phyloP scores from a whole-genome alignment of 2,329 filamentous ascomycete genomes.

The Scedosporium minutisporum region DNA sequence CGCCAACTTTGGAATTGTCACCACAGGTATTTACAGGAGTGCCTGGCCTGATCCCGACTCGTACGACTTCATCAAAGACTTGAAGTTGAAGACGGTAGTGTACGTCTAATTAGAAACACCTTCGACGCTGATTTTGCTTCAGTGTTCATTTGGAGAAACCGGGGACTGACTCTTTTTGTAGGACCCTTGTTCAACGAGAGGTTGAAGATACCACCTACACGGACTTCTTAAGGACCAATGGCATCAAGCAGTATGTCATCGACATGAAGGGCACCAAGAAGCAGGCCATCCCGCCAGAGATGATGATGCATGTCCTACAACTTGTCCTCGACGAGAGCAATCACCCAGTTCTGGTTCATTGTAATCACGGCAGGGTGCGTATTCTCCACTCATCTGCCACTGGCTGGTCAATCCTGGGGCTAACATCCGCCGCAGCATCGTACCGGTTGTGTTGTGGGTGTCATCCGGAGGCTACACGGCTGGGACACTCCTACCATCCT shows the following conservation, averaged over 20 bases:
- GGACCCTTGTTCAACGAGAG: slow-evolving; percentile 56
- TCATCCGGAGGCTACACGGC: slow-evolving; percentile 63
- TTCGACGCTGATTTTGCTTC: not conserved
- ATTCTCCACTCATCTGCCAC: not conserved
- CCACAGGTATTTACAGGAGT: slow-evolving; percentile 69
- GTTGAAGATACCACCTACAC: slow-evolving; percentile 40
- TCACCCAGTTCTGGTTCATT: slow-evolving; percentile 78
- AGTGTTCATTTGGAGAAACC: not conserved
- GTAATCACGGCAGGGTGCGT: slow-evolving; percentile 75
- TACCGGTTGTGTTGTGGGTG: slow-evolving; percentile 79
- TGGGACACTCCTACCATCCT: slow-evolving; percentile 55
- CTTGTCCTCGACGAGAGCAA: slow-evolving; percentile 64
- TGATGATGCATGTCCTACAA: slow-evolving; percentile 62
- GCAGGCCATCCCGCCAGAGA: slow-evolving; percentile 52
- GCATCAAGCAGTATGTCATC: slow-evolving; percentile 65
- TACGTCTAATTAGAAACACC: not conserved
- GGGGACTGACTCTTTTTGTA: slow-evolving; percentile 16
- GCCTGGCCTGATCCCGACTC: slow-evolving; percentile 67
- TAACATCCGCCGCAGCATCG: slow-evolving; percentile 49
- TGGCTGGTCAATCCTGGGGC: not conserved
- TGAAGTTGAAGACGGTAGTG: slow-evolving; percentile 73
- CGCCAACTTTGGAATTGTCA: slow-evolving; percentile 66
- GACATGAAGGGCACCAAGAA: slow-evolving; percentile 86
- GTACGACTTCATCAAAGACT: slow-evolving; percentile 55
- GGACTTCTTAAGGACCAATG: slow-evolving; percentile 54